Percentiles rank a stretch among this genome's conserved stretches.
Conservation (phyloP, 2,329 filamentous ascomycete genomes). For the Trichoderma sp. region DNA sequence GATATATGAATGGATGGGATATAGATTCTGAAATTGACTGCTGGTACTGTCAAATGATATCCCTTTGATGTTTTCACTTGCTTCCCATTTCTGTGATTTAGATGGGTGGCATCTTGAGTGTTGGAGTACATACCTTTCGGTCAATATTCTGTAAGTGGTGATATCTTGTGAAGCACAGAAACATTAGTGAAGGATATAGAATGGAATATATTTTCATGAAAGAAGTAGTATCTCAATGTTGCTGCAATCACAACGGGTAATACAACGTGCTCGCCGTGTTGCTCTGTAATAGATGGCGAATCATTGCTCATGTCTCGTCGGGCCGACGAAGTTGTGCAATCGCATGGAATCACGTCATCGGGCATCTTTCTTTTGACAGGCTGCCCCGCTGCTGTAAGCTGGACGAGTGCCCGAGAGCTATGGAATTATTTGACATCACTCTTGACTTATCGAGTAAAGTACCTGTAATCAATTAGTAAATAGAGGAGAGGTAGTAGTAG, state of each 20-base stretch:
- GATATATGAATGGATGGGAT: background rate
- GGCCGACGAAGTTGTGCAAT: constrained; percentile 2
- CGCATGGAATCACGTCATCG: constrained; percentile 7
- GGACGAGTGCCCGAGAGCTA: background rate
- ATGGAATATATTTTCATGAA: background rate
- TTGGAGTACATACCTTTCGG: background rate
- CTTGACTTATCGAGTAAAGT: background rate
- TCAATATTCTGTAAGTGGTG: background rate
- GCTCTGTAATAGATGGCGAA: background rate
- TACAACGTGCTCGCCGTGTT: background rate
- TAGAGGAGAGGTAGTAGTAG: background rate
- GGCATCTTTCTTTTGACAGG: background rate
- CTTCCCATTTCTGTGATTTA: background rate
- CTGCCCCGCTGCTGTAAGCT: background rate
- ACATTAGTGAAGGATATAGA: background rate
- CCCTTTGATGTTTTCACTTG: background rate
- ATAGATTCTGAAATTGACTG: background rate
- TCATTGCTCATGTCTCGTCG: background rate
- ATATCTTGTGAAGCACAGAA: background rate
- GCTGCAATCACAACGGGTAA: too few species aligned
- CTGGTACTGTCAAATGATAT: background rate
- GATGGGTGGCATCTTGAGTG: background rate
- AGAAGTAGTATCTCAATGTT: too few species aligned
- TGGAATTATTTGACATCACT: background rate
- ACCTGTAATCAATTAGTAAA: background rate